Evolutionary conservation across 257 asterid genomes (phyloP), one percentile per base, ranked within the genome.

Genomic region (Lycium barbarum): DNA sequence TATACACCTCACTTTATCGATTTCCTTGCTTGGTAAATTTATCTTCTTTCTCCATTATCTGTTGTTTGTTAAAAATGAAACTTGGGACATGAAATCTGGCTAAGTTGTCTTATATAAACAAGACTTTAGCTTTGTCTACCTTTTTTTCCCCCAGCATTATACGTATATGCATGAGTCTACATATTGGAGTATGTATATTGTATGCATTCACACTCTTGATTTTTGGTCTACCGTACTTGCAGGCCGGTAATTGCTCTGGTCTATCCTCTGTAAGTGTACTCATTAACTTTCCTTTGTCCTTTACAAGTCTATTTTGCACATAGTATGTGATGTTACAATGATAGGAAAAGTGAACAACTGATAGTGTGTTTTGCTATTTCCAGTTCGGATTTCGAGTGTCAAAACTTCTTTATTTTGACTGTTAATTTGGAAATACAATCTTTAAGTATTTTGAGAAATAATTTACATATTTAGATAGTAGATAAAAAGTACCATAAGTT

Each of bases 191-290:
- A 17, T 2, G 15, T 83, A 10, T 51, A 7, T 49, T 49, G 54
- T 11, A 49, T 12, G 10, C 10, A 6, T 78, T 17, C 59, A 73
- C 33, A 35, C 4, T 80, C 13, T 58, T 85, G 20, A 62, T 84
- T 40, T 43, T 7, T 55, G 9, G 55, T 51, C 45, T 40, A 40
- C 45, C 45, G n/a, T n/a, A 65, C 5, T 54, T 86, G 89, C 92
- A 92, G 94, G 94, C 93, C 92, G 57, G 57, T 76, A 26, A 12
- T 90, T 83, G 94, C 91, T 66, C 87, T 92, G 86, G 90, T 51
- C 36, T 90, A 85, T 79, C 95, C 95, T 45, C 58, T 92, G 95
- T 92, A 91, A 88, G 93, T 40, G 6, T 40, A 71, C 57, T 0
- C 20, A 80, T 22, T n/a, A 2, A 13, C 59, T 40, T 40, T 40